Evolutionary conservation across 352 stramenopile genomes (phyloP).

Genomic region (Globisporangium megalacanthum): DNA sequence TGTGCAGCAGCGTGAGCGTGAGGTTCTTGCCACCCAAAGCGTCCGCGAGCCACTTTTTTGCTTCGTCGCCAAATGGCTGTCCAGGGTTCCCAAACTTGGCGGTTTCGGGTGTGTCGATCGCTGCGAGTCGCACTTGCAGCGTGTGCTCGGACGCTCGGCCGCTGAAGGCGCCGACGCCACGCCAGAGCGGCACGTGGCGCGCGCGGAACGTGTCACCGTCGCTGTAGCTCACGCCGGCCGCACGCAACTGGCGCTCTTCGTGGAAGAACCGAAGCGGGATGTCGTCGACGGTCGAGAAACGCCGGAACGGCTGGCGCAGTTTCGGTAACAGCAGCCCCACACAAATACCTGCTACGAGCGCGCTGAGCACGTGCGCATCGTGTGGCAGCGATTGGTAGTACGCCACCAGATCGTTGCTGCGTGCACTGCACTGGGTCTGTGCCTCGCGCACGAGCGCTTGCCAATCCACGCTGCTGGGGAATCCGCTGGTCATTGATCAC

Average conservation of each 20-base stretch:
- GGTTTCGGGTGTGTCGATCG: conserved; percentile 81
- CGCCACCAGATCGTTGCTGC: conserved; percentile 7
- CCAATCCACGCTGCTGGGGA: conserved; percentile 9
- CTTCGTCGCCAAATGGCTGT: conserved; percentile 75
- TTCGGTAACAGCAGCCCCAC: conserved; percentile 49
- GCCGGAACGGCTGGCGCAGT: conserved; percentile 59
- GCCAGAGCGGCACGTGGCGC: conserved; percentile 52
- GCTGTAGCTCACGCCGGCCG: conserved; percentile 47
- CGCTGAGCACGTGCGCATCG: conserved; percentile 32
- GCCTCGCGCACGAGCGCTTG: conserved; percentile 8
- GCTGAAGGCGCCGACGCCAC: conserved; percentile 30
- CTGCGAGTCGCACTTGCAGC: conserved; percentile 78
- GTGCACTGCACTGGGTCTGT: conserved; percentile 9
- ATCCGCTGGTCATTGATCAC: too few relatives aligned
- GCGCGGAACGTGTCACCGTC: conserved; percentile 84
- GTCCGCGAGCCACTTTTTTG: conserved; percentile 60
- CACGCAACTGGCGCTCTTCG: conserved; percentile 45
- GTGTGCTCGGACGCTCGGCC: conserved; percentile 76
- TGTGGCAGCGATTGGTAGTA: conserved; percentile 30
- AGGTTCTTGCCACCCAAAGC: conserved; percentile 45
- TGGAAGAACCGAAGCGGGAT: conserved; percentile 70
- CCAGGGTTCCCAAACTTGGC: conserved; percentile 77
- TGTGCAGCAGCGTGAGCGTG: conserved; percentile 72
- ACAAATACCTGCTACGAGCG: conserved; percentile 50
- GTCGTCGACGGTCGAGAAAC: conserved; percentile 74